A percentile compares a stretch with the other conserved stretches of the same genome.
Conservation (phyloP, 495 filamentous ascomycete genomes). For the Penicillium herquei region DNA sequence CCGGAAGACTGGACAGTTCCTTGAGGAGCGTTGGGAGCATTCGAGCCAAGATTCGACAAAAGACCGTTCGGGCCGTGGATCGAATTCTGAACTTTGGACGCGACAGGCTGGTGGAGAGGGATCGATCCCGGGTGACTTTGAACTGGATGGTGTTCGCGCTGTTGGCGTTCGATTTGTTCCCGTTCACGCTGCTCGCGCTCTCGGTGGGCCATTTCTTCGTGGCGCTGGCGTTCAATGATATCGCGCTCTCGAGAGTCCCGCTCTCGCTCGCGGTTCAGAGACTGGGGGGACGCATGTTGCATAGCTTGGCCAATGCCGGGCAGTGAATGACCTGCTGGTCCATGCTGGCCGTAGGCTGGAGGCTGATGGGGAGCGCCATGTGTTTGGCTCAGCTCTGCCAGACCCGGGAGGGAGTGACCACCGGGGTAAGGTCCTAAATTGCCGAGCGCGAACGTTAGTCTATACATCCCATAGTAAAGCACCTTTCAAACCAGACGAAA, state of each 20-base stretch:
- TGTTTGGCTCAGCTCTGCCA: slow-evolving; percentile 51
- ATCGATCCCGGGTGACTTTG: slow-evolving; percentile 82
- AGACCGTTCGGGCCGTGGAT: slow-evolving; percentile 88
- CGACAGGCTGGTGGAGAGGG: slow-evolving; percentile 87
- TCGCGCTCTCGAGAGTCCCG: slow-evolving; percentile 51
- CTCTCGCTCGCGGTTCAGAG: slow-evolving; percentile 52
- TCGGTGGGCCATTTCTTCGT: slow-evolving; percentile 59
- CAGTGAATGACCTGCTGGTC: slow-evolving; percentile 46
- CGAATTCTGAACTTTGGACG: slow-evolving; percentile 71
- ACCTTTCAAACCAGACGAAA: neutral
- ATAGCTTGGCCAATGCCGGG: slow-evolving; percentile 53
- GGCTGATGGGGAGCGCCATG: slow-evolving; percentile 50
- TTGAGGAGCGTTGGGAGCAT: slow-evolving; percentile 47
- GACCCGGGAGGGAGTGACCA: slow-evolving; percentile 51
- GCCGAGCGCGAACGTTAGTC: slow-evolving; percentile 27
- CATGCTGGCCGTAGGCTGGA: slow-evolving; percentile 46
- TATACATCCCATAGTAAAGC: neutral
- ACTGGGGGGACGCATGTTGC: slow-evolving; percentile 51
- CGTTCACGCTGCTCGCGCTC: slow-evolving; percentile 69
- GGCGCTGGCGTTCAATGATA: slow-evolving; percentile 46
- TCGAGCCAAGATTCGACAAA: slow-evolving; percentile 67
- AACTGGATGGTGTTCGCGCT: slow-evolving; percentile 64
- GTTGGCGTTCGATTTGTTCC: slow-evolving; percentile 55
- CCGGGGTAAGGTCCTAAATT: slow-evolving; percentile 42
- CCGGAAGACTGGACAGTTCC: slow-evolving; percentile 65